Conservation (phyloP, 129 eudicot genomes). For the Flaveria linearis region DNA sequence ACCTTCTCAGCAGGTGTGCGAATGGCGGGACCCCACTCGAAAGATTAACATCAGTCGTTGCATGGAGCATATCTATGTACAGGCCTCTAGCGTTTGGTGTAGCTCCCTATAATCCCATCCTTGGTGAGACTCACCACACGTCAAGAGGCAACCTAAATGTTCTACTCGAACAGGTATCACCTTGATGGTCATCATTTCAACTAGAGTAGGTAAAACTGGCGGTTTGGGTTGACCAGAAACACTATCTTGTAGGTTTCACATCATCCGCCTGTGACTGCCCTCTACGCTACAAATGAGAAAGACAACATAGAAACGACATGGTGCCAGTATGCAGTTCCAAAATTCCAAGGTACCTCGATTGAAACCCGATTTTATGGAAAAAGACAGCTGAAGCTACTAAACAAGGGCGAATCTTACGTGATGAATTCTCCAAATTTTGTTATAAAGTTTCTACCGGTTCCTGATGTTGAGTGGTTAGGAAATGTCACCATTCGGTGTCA, state of each 20-base stretch:
- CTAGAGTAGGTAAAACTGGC: neutral
- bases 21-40: slow-evolving; percentile 51
- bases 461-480: slow-evolving; percentile 74
- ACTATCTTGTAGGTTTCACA: slow-evolving; percentile 70
- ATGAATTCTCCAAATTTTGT: slow-evolving; percentile 80
- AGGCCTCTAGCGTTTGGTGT: slow-evolving; percentile 77
- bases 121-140: slow-evolving; percentile 94
- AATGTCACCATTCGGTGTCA: slow-evolving; percentile 59
- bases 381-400: slow-evolving; percentile 55
- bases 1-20: slow-evolving; percentile 61
- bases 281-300: slow-evolving; percentile 74
- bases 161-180: slow-evolving; percentile 73
- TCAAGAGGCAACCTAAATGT: slow-evolving; percentile 75
- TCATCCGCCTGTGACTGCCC: slow-evolving; percentile 91
- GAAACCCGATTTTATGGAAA: slow-evolving; percentile 65
- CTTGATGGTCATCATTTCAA: neutral
- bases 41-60: slow-evolving; percentile 62
- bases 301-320: slow-evolving; percentile 65
- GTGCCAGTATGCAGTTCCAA: slow-evolving; percentile 77
- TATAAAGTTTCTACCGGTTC: slow-evolving; percentile 70
- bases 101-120: slow-evolving; percentile 83
- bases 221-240: neutral
- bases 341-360: slow-evolving; percentile 67
- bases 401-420: slow-evolving; percentile 59
- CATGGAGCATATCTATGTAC: slow-evolving; percentile 84